Evolutionary conservation across 2,329 filamentous ascomycete genomes (phyloP), one percentile per base, ranked within the genome.

Genomic region (Venturia oleaginea): DNA sequence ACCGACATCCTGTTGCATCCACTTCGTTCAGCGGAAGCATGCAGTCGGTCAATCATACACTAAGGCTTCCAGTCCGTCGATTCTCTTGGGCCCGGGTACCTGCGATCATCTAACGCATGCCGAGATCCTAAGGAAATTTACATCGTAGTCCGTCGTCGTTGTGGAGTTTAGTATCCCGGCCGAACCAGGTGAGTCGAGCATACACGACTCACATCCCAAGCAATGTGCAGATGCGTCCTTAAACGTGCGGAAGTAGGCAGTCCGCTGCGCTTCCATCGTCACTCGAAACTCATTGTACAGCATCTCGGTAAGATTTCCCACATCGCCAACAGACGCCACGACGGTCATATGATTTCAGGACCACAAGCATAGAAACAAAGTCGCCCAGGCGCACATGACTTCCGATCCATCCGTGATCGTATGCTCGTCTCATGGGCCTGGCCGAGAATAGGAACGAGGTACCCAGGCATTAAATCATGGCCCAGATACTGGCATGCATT

Each of bases 371-470:
- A 42, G 34, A 60, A 60, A 60, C 59, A 40, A 51, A 60, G 10
- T 43, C 34, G 37, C 34, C 40, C 30, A n/a, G 27, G 2, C 19
- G 51, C 51, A 57, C 51, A 34, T 57, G 51, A 57, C 51, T 34
- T 57, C 51, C 51, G 51, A 27, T 24, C 46, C 46, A 51, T 51
- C 46, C 22, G 46, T 13, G 46, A 51, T 51, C 15, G 3, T 34
- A 19, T 34, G 27, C 51, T 17, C 30, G 19, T 19, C 7, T 57
- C 51, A n/a, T 34, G 30, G 27, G 4, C 27, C 4, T 57, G 51
- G 51, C 51, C 51, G 30, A 57, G 27, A 57, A 30, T n/a, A 57
- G 51, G 51, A 57, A 34, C 51, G 51, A 57, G 15, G 27, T 57
- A 57, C 17, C 30, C 51, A 30, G 24, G 34, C 51, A 34, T 15